Base-by-base conservation (phyloP, 768 basidiomycete species). In the Rhodotorula toruloides region DNA sequence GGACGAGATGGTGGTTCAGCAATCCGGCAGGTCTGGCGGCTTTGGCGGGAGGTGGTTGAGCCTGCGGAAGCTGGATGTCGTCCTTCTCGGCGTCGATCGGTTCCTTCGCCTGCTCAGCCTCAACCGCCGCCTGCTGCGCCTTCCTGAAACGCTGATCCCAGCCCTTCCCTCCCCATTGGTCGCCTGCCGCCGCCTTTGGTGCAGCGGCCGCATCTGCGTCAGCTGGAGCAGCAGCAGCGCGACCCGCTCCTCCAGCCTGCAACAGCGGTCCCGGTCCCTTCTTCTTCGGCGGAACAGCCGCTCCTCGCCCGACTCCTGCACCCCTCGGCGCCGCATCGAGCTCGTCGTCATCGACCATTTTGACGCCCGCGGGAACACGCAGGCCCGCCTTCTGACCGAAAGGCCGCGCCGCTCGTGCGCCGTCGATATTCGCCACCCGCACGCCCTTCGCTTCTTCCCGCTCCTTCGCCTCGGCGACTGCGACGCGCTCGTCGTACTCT, bases 141-240 rank as follows among this genome's bases (percentile, higher is more conserved):
- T 63, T 60, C 54, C 40, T 56, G 54, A 71, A 71, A 37, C 70
- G 43, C 54, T 66, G 61, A 46, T 61, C 61, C 70, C 70, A 71
- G 3, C 68, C 70, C 55, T 60, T 61, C 4, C 49, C 46, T 17
- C 46, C 43, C 42, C 48, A 60, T 32, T 62, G 57, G 42, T 58
- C 66, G 25, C 7, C 42, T 32, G 58, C 47, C 10, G 48, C 54
- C 39, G 42, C 54, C 40, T 58, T 69, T 12, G 48, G 63, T 0
- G 37, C 61, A 54, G 25, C 48, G 39, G 49, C 43, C 32, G 53
- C 48, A 11, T 22, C 40, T 31, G 25, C 31, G 31, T 44, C 47
- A 17, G 22, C 58, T 25, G 34, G 25, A 8, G 25, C 58, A 4
- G 48, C 54, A 14, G 60, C 61, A 4, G 61, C 57, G 32, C 56